phyloP scores from a whole-genome alignment of 2,329 filamentous ascomycete genomes.

The Penicillium fuscoglaucum region DNA sequence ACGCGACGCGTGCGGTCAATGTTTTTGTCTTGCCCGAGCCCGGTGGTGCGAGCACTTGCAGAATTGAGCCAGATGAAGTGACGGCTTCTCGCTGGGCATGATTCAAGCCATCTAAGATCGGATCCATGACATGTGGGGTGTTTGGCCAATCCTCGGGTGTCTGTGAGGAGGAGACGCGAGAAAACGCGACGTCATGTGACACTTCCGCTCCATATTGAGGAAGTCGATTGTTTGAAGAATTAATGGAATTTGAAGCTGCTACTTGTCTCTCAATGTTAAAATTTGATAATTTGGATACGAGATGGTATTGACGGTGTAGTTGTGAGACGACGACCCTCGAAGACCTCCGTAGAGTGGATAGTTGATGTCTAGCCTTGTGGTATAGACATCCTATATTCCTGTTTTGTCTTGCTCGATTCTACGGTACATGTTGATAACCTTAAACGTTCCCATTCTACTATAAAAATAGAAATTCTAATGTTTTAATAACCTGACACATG shows the following conservation, averaged over 20 bases:
- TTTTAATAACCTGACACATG: background rate
- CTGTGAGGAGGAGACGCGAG: constrained; percentile 20
- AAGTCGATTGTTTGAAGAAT: background rate
- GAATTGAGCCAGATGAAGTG: constrained; percentile 58
- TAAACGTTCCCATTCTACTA: background rate
- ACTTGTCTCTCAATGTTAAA: background rate
- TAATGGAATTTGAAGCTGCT: background rate
- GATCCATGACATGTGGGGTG: constrained; percentile 47
- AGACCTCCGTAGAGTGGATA: background rate
- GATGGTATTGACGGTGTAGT: background rate
- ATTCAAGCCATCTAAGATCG: constrained; percentile 64
- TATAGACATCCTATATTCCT: background rate
- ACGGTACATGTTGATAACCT: background rate
- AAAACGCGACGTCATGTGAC: constrained; percentile 34
- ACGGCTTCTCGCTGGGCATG: constrained; percentile 64
- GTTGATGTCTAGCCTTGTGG: background rate
- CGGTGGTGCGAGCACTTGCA: constrained; percentile 64
- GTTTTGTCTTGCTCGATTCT: too few relatives aligned
- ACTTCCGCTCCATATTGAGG: constrained; percentile 8
- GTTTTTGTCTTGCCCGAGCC: constrained; percentile 92
- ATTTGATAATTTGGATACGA: background rate
- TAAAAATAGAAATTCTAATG: background rate
- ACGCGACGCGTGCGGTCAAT: constrained; percentile 86
- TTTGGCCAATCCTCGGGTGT: constrained; percentile 3
- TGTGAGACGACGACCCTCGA: background rate